Percentiles rank a stretch among this genome's conserved stretches.
Conservation (phyloP, 1,139 yeast genomes). For the Ogataea hybrid region DNA sequence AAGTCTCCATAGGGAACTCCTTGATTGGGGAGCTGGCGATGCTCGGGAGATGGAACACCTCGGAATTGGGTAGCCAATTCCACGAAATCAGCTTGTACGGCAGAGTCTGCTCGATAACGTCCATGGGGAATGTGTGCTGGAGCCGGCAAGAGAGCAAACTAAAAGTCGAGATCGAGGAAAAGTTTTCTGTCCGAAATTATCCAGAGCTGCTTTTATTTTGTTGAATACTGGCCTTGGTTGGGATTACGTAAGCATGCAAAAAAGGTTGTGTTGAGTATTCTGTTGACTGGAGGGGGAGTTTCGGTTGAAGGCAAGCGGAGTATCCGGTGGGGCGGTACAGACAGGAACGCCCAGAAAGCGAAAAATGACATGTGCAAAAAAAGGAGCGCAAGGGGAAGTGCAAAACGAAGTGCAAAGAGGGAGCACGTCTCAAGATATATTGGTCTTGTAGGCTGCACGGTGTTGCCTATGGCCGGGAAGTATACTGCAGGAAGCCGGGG, state of each 20-base stretch:
- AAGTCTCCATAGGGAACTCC: constrained; percentile 28
- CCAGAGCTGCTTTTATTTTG: constrained; percentile 1
- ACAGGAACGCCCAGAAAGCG: too few species aligned
- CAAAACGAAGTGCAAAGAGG: too few species aligned
- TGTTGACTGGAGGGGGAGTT: background rate
- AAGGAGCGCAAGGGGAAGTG: too few species aligned
- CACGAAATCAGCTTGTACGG: constrained; percentile 22
- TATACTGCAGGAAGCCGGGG: constrained; percentile 6
- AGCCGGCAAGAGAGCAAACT: background rate
- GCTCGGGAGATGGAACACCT: constrained; percentile 25
- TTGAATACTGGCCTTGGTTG: background rate
- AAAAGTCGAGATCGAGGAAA: constrained; percentile 1
- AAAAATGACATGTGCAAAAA: too few species aligned
- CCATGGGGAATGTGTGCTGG: constrained; percentile 6
- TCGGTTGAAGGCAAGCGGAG: background rate
- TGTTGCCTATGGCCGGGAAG: too few species aligned
- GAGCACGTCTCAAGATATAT: too few species aligned
- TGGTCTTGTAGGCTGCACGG: too few species aligned
- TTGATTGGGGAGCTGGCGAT: constrained; percentile 23
- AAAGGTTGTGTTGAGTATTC: background rate
- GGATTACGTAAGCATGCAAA: background rate
- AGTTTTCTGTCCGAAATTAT: constrained; percentile 3
- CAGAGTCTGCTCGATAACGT: constrained; percentile 6
- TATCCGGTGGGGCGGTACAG: too few species aligned
- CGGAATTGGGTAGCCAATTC: constrained; percentile 20